Conservation (phyloP, 2,329 filamentous ascomycete genomes). For the Rutstroemia sp. region DNA sequence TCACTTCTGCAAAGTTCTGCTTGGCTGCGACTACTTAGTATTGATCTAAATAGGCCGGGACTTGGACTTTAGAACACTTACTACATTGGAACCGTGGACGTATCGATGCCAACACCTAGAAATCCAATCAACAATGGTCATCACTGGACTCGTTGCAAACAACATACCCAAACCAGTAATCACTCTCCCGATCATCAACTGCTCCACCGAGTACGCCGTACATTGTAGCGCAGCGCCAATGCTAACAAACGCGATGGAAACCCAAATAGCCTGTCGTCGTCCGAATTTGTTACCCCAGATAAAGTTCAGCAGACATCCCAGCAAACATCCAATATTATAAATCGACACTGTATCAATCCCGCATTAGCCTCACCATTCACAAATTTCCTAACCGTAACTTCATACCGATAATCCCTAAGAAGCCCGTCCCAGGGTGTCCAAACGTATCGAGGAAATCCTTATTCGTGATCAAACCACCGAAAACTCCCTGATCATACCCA, state of each 20-base stretch:
- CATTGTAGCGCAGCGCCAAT: neutral
- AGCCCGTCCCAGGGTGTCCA: constrained; percentile 30
- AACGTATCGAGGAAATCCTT: constrained; percentile 77
- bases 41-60: neutral
- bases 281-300: constrained; percentile 48
- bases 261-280: constrained; percentile 45
- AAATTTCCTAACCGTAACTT: constrained; percentile 37
- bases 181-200: constrained; percentile 46
- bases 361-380: neutral
- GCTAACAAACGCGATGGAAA: neutral
- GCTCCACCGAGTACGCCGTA: constrained; percentile 30
- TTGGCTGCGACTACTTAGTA: neutral
- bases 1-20: neutral
- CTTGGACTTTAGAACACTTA: neutral
- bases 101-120: neutral
- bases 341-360: constrained; percentile 23
- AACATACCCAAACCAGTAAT: constrained; percentile 39
- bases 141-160: no score
- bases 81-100: neutral
- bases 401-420: constrained; percentile 31
- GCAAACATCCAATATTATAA: constrained; percentile 48
- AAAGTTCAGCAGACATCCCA: constrained; percentile 40
- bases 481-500: constrained; percentile 83
- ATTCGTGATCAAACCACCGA: constrained; percentile 64
- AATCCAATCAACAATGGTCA: no score